Evolutionary conservation across 2,329 filamentous ascomycete species (phyloP), one percentile per base, ranked within the genome.

Genomic region (Ophiostoma tasmaniense): DNA sequence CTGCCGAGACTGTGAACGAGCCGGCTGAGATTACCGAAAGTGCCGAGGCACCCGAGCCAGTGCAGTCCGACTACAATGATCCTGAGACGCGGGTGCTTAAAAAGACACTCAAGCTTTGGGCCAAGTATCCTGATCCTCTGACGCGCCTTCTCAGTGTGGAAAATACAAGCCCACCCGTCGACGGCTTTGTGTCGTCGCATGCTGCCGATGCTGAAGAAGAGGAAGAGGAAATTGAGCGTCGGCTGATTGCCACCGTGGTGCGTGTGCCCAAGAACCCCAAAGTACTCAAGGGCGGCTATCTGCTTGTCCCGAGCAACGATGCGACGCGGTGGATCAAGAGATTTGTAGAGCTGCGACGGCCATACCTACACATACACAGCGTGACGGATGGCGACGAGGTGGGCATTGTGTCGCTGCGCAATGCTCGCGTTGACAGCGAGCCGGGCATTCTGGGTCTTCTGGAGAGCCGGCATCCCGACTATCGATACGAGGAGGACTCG

Each of bases 341-440:
- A 59, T 98, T 96, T 76, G 92, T 97, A 66, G 95, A 99, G 79
- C 85, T 99, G 35, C 87, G 95, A 39, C 86, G 90, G 67, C 95
- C 95, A 0, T 99, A 98, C 76, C 83, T 99, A 67, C 93, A 98
- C 78, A 87, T 99, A 45, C 92, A 98, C 79, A 90, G 87, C 30
- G 89, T 90, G 0, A 87, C 89, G 0, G 91, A 96, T 55, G 93
- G 94, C 22, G 95, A 98, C 74, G 94, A 97, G 78, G 85, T 97
- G 64, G 92, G 90, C 68, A 89, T 95, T 11, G 91, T 98, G 74
- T 96, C 94, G 76, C 83, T 99, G 68, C 87, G 90, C 45, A 96
- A 97, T 75, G 90, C 92, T 8, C 86, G 93, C n/a, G 89, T 99
- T 13, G 95, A 99, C 76, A 92, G 93, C 74, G 90, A 93, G 71